phyloP scores from a whole-genome alignment of 306 rosid species.

The Bauhinia variegata region DNA sequence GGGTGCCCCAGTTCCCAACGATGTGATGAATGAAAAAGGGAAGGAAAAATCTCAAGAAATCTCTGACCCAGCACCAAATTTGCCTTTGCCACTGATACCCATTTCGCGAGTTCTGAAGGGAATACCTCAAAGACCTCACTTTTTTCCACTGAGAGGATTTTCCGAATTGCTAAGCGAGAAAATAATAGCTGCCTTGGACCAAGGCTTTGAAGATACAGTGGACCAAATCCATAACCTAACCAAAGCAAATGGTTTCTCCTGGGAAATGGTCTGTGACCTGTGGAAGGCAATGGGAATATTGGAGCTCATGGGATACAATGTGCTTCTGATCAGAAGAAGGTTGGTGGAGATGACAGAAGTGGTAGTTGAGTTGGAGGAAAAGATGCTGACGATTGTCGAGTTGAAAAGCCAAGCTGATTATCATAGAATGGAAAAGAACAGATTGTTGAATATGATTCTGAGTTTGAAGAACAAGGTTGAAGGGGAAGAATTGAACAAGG shows the following conservation, averaged over 20 bases:
- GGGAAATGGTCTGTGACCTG: not conserved
- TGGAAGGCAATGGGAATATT: slow-evolving; percentile 10
- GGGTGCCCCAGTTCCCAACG: not conserved
- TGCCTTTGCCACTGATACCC: slow-evolving; percentile 10
- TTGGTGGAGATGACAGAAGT: slow-evolving; percentile 24
- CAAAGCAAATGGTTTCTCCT: not conserved
- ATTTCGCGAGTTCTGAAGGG: slow-evolving; percentile 28
- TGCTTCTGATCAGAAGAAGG: slow-evolving; percentile 28
- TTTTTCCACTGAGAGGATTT: slow-evolving; percentile 11
- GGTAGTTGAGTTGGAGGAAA: not conserved
- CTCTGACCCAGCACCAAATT: too few relatives aligned
- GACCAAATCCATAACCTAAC: slow-evolving; percentile 12
- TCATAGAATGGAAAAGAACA: slow-evolving; percentile 26
- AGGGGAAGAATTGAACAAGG: slow-evolving; percentile 3
- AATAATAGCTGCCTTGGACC: slow-evolving; percentile 14
- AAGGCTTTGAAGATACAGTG: slow-evolving; percentile 19
- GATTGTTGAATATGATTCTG: slow-evolving; percentile 24
- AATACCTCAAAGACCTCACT: slow-evolving; percentile 22
- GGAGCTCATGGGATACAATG: slow-evolving; percentile 14
- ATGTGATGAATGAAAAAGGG: not conserved
- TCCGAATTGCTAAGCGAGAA: slow-evolving; percentile 7
- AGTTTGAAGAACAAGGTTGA: slow-evolving; percentile 1
- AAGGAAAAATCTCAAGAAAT: too few relatives aligned
- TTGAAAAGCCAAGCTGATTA: slow-evolving; percentile 27
- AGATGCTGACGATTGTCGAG: not conserved